A percentile compares a stretch with the other conserved stretches of the same genome.
phyloP scores from a whole-genome alignment of 2,329 filamentous ascomycete species.

The Paraconiothyrium brasiliense region DNA sequence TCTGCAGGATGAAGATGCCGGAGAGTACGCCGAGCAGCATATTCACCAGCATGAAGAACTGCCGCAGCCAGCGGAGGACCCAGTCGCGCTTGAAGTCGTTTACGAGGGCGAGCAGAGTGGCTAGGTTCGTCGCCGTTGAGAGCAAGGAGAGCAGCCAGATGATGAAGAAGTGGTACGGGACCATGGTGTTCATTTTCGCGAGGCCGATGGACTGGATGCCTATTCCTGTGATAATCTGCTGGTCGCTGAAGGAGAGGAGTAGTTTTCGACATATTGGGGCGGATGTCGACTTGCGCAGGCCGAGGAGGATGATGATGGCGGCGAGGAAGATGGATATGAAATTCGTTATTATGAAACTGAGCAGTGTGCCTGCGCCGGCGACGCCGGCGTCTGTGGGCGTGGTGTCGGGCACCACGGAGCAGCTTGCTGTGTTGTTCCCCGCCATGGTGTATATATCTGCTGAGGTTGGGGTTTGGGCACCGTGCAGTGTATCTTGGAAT shows the following conservation, averaged over 20 bases:
- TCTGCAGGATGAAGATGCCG: slow-evolving; percentile 66
- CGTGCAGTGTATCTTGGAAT: not conserved
- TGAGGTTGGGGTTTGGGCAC: not conserved
- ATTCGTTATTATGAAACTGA: slow-evolving; percentile 74
- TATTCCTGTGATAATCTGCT: slow-evolving; percentile 74
- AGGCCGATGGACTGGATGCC: slow-evolving; percentile 73
- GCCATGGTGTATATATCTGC: slow-evolving; percentile 19
- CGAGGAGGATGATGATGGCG: slow-evolving; percentile 65
- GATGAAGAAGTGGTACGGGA: slow-evolving; percentile 76
- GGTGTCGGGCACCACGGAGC: slow-evolving; percentile 55
- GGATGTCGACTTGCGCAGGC: slow-evolving; percentile 57
- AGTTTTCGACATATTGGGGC: slow-evolving; percentile 69
- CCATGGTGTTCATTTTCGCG: slow-evolving; percentile 65
- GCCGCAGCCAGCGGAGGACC: slow-evolving; percentile 72
- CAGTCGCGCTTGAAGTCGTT: slow-evolving; percentile 73
- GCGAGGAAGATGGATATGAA: slow-evolving; percentile 65
- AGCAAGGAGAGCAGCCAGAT: slow-evolving; percentile 74
- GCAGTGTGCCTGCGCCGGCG: slow-evolving; percentile 67
- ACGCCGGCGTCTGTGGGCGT: slow-evolving; percentile 66
- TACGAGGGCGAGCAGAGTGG: slow-evolving; percentile 70
- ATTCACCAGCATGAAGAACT: slow-evolving; percentile 73
- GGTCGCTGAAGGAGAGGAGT: slow-evolving; percentile 71
- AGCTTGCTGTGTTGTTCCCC: slow-evolving; percentile 43
- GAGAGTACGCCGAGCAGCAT: slow-evolving; percentile 66
- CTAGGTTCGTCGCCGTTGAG: slow-evolving; percentile 72